Percentiles rank a stretch among this genome's conserved stretches.
These are phyloP conservation scores for Chlamydomonas schloesseri DNA, from an alignment of 139 green algal genomes.

Conservation along the genomic window DNA sequence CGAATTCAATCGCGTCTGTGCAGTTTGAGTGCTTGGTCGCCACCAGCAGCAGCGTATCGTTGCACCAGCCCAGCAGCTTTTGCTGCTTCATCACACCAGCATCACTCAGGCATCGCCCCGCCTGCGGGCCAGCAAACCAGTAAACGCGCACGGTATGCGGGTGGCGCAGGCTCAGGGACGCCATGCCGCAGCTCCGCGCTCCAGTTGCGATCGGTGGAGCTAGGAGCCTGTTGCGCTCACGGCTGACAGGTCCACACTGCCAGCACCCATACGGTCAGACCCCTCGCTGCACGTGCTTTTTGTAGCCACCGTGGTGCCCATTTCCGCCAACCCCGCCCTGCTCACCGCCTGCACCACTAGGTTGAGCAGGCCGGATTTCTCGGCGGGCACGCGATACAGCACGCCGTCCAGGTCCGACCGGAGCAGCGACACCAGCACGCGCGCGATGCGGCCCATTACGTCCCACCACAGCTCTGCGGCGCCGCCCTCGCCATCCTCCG, in stretches of 20 bases:
- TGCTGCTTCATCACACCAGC: background rate
- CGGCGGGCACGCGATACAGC: slow-evolving; percentile 9
- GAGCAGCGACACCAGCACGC: background rate
- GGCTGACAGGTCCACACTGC: too few relatives aligned
- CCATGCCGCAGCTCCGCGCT: too few relatives aligned
- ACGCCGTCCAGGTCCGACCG: slow-evolving; percentile 18
- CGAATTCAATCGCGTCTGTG: background rate
- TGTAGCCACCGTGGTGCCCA: too few relatives aligned
- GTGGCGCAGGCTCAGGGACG: too few relatives aligned
- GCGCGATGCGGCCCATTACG: background rate
- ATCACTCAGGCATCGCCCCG: slow-evolving; percentile 10
- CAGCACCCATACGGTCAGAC: too few relatives aligned
- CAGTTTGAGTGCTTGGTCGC: background rate
- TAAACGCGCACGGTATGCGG: too few relatives aligned
- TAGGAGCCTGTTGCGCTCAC: too few relatives aligned
- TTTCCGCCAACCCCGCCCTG: too few relatives aligned
- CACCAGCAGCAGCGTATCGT: background rate
- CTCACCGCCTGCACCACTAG: too few relatives aligned
- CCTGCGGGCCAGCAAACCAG: slow-evolving; percentile 18
- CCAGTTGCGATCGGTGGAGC: too few relatives aligned
- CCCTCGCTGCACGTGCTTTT: too few relatives aligned
- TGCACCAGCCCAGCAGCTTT: background rate
- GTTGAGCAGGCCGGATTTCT: slow-evolving; percentile 16
- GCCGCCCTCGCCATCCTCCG: background rate
- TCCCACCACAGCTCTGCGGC: background rate